Conservation (phyloP, 441 rosid species). For the Gossypium gossypioides region DNA sequence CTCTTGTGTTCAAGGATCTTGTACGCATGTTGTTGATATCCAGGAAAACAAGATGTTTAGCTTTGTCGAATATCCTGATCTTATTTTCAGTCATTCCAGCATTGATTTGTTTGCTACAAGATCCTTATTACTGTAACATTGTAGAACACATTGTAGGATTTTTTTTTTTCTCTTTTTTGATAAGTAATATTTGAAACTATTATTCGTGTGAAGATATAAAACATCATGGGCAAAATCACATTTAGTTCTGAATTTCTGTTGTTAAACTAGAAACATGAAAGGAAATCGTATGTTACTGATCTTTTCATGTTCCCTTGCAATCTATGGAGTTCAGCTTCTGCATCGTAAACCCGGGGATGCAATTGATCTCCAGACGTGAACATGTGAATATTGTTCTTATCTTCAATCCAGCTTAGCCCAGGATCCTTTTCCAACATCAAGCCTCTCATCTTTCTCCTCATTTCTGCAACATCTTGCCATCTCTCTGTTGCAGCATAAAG, state of each 20-base stretch:
- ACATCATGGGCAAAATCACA: background rate
- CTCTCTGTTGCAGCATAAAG: constrained; percentile 56
- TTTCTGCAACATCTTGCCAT: constrained; percentile 60
- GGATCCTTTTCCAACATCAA: constrained; percentile 52
- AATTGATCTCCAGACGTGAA: constrained; percentile 58
- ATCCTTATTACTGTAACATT: constrained; percentile 23
- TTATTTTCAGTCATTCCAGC: background rate
- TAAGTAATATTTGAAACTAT: background rate
- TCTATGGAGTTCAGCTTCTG: constrained; percentile 38
- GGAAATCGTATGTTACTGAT: constrained; percentile 18
- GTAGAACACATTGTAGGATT: constrained; percentile 16
- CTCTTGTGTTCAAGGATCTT: background rate
- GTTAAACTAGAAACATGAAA: constrained; percentile 1
- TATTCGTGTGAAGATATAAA: background rate
- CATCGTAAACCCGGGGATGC: constrained; percentile 28
- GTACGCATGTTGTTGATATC: background rate
- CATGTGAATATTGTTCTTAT: constrained; percentile 34
- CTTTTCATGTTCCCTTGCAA: constrained; percentile 41
- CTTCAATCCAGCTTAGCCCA: constrained; percentile 81
- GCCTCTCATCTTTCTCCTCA: constrained; percentile 56
- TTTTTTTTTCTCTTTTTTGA: background rate
- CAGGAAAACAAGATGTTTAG: background rate
- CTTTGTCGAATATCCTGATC: constrained; percentile 1
- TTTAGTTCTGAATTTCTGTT: background rate
- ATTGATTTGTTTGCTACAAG: constrained; percentile 10